Percentiles rank a stretch among this genome's conserved stretches.
phyloP scores from a whole-genome alignment of 371 early-diverging fungal species.

The Mortierella sp. region DNA sequence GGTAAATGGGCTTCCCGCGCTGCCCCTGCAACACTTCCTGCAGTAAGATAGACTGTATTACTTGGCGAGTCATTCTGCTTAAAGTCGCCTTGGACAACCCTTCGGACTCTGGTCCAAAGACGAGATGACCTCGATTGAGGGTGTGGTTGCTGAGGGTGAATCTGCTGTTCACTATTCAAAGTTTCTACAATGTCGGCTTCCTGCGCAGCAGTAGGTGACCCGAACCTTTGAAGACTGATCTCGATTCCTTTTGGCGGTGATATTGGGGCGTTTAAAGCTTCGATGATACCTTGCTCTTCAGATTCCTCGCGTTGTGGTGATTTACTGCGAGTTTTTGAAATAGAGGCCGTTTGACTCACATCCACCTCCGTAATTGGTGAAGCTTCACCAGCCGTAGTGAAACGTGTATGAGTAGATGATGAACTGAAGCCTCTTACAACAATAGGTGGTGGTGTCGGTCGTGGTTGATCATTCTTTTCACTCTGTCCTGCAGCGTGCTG shows the following conservation, averaged over 20 bases:
- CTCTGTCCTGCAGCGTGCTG: not conserved
- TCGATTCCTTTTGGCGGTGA: not conserved
- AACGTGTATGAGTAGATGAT: not conserved
- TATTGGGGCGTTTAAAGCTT: not conserved
- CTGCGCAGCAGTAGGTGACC: not conserved
- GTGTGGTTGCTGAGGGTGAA: not conserved
- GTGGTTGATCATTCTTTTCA: not conserved
- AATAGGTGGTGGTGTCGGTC: conserved; percentile 16
- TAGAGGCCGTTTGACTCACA: not conserved
- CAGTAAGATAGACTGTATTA: conserved; percentile 26
- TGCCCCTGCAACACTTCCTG: conserved; percentile 16
- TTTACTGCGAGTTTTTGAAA: not conserved
- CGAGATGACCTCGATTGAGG: conserved; percentile 25
- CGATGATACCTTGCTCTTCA: not conserved
- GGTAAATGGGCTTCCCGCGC: conserved; percentile 22
- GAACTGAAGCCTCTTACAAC: conserved; percentile 39
- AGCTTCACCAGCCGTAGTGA: not conserved
- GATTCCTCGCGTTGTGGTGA: conserved; percentile 5
- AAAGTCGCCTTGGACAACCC: conserved; percentile 31
- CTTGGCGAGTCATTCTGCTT: conserved; percentile 7
- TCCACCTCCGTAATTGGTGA: not conserved
- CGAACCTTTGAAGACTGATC: not conserved
- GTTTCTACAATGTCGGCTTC: conserved; percentile 8
- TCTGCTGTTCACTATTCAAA: not conserved
- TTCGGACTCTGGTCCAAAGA: conserved; percentile 40